Base-by-base conservation (phyloP, 2,329 filamentous ascomycete species). In the Fusarium cyanostomum region DNA sequence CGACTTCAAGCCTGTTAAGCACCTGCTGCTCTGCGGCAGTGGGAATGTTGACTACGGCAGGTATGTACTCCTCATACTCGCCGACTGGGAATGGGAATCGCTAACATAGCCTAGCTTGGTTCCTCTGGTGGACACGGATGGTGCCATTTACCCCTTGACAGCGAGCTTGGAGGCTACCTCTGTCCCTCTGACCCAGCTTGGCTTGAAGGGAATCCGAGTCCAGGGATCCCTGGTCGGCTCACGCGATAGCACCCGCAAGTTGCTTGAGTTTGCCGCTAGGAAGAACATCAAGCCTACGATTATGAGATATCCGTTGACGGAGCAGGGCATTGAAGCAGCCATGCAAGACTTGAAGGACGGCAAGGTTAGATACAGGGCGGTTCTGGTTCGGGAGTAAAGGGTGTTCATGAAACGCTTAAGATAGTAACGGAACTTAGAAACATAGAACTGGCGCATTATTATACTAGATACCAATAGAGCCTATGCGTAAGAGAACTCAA, bases 301-400 rank as follows among this genome's bases (percentile, higher is more conserved):
- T 27, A 70, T 74, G 59, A 67, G 58, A n/a, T 72, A 69, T 18
- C 59, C 71, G 3, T 62, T 75, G 31, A 69, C 60, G 9, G 72
- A 73, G 43, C 68, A 68, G 13, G 76, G 77, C 7, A 73, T 79
- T 21, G 54, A 62, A 18, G 69, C 74, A 28, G 76, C 77, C 5
- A 72, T 79, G 52, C 66, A 73, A 1, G 75, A 71, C 50, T 46
- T 79, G 24, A 71, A 73, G 26, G 57, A 74, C 7, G 76, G 76
- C 3, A 66, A 76, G 31, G 63, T 79, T 11, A 50, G 67, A 30
- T 72, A 72, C 45, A 56, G 70, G 30, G 70, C 62, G 12, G 69
- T 72, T 10, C 64, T 79, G 3, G 65, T 75, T 3, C 64, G 49
- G 55, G 51, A 67, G 55, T 67, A 61, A 45, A 18, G 54, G 8